Conservation (phyloP, 2,329 filamentous ascomycete genomes). For the Graphilbum fragrans region DNA sequence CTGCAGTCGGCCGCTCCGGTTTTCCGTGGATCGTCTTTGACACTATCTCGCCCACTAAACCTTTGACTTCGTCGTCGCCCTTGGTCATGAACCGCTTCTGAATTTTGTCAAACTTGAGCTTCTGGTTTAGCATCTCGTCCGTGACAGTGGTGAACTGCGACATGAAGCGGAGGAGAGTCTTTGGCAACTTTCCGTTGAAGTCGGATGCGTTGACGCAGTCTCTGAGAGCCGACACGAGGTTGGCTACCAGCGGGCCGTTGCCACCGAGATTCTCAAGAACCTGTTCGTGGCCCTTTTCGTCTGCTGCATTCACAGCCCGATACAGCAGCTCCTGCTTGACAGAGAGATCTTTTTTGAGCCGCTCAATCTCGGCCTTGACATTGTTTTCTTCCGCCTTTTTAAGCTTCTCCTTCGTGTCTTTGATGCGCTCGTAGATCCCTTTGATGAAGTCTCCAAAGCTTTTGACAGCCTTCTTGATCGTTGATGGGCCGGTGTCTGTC, state of each 20-base stretch:
- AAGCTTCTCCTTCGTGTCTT: conserved; percentile 30
- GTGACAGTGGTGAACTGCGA: conserved; percentile 50
- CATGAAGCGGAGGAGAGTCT: conserved; percentile 46
- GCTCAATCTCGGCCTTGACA: conserved; percentile 22
- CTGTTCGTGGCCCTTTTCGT: conserved; percentile 39
- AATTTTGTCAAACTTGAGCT: conserved; percentile 53
- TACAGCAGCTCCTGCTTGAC: conserved; percentile 35
- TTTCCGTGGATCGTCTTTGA: conserved; percentile 32
- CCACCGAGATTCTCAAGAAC: conserved; percentile 46
- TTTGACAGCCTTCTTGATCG: conserved; percentile 35
- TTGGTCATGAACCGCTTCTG: conserved; percentile 51
- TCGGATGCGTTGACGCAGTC: conserved; percentile 40
- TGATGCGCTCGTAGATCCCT: conserved; percentile 33
- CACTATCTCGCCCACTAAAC: conserved; percentile 36
- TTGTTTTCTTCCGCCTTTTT: conserved; percentile 26
- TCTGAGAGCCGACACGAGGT: conserved; percentile 40
- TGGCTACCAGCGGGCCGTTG: conserved; percentile 43
- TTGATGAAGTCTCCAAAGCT: conserved; percentile 38
- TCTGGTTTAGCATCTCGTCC: conserved; percentile 44
- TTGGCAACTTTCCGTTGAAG: conserved; percentile 40
- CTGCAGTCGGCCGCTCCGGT: not conserved
- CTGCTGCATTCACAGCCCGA: conserved; percentile 38
- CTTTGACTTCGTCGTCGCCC: conserved; percentile 52
- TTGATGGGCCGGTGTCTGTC: conserved; percentile 20
- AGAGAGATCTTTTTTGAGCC: conserved; percentile 27